A percentile compares a stretch with the other conserved stretches of the same genome.
These are phyloP conservation scores for Kodamaea suecica DNA, from an alignment of 1,139 yeast genomes.

Conservation along the genomic window DNA sequence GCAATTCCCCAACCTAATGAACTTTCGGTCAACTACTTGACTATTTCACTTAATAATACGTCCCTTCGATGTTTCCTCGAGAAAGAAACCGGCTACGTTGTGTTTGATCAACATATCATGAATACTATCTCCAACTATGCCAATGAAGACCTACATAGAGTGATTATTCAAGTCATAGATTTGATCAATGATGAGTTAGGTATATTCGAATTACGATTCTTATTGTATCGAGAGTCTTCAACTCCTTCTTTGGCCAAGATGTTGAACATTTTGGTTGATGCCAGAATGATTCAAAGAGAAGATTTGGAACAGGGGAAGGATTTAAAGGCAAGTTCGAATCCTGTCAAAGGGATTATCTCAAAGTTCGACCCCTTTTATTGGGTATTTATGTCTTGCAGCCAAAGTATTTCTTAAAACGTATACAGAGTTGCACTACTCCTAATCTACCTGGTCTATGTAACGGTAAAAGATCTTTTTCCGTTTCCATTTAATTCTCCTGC, in stretches of 20 bases:
- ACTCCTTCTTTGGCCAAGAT: conserved; percentile 5
- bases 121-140: background rate
- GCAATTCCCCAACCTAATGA: conserved; percentile 11
- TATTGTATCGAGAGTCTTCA: conserved; percentile 6
- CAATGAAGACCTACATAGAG: background rate
- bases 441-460: too few species aligned
- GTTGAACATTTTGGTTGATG: conserved; percentile 6
- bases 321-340: too few species aligned
- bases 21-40: background rate
- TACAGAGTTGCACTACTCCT: too few species aligned
- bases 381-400: conserved; percentile 1
- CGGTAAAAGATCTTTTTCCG: too few species aligned
- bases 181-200: conserved; percentile 2
- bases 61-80: background rate
- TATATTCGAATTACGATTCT: conserved; percentile 5
- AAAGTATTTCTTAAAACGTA: too few species aligned
- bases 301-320: background rate
- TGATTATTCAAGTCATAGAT: conserved; percentile 2
- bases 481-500: conserved; percentile 20
- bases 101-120: conserved; percentile 1
- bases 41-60: background rate
- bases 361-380: conserved; percentile 2
- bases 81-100: background rate
- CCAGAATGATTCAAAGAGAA: conserved; percentile 3
- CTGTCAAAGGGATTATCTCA: background rate